Conservation (phyloP, 345 rosid genomes). For the Excoecaria cochinchinensis region DNA sequence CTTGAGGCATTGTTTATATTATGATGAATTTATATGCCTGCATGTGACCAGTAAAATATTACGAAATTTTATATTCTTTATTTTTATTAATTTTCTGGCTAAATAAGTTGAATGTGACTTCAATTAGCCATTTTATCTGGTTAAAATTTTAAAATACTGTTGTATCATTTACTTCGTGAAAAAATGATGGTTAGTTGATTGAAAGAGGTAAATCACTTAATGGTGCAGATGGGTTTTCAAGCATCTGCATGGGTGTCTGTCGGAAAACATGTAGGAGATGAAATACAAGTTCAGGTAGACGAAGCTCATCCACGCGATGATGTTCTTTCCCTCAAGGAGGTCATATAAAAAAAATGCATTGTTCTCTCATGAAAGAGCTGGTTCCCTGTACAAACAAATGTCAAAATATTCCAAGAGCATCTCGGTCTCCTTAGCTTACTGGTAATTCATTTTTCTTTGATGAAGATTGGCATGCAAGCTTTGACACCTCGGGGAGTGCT, state of each 20-base stretch:
- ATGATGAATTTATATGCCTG: background rate
- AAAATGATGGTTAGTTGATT: background rate
- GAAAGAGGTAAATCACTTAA: slow-evolving; percentile 11
- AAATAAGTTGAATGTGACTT: background rate
- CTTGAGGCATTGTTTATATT: background rate
- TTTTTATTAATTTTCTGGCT: background rate
- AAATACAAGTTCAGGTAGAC: slow-evolving; percentile 69
- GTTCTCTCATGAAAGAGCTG: slow-evolving; percentile 13
- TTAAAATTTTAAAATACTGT: background rate
- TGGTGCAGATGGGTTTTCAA: slow-evolving; percentile 75
- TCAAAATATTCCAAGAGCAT: background rate
- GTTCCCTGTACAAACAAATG: slow-evolving; percentile 9
- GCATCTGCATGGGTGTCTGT: slow-evolving; percentile 74
- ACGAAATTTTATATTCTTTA: too few species aligned
- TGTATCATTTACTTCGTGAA: background rate
- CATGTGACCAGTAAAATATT: background rate
- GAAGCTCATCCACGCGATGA: slow-evolving; percentile 88
- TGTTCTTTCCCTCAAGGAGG: slow-evolving; percentile 63
- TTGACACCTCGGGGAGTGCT: background rate
- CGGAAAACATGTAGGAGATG: slow-evolving; percentile 80
- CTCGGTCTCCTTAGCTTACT: slow-evolving; percentile 14
- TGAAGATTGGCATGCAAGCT: background rate
- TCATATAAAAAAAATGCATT: slow-evolving; percentile 21
- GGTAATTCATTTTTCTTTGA: slow-evolving; percentile 7
- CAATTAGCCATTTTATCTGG: background rate